Evolutionary conservation across 768 basidiomycete genomes (phyloP), one percentile per base, ranked within the genome.

Genomic region (Candolleomyces eurysporus): DNA sequence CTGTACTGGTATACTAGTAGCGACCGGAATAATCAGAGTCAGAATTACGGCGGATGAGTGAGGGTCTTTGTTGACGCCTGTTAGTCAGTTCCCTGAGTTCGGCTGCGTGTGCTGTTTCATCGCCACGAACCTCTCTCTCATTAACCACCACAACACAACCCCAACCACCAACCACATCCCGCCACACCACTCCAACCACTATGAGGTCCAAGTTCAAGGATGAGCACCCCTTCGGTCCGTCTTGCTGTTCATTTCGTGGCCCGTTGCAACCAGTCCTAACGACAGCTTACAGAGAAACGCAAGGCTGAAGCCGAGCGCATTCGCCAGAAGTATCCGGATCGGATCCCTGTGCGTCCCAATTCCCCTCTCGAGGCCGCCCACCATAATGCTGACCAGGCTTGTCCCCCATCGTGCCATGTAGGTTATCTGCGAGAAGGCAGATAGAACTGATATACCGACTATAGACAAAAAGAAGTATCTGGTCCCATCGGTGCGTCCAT

Each of bases 391-490:
- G 14, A 59, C 26, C 10, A 19, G 50, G 46, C 52, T 19, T 40
- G 46, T 62, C 62, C 46, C 62, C 56, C 63, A 64, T 68, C 61
- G 61, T 53, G 64, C 45, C 52, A 31, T 56, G 62, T 67, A 98
- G 96, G 96, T 99, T 60, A 99, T 99, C 77, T 99, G 97, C 78
- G 97, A 99, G 85, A 98, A 97, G 80, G 96, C 94, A 54, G 96
- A 98, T 81, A 86, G 91, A 70, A 96, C 95, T 59, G 97, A 99
- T 79, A 98, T 99, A 74, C 93, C 96, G 0, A 96, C 95, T 31
- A 98, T 99, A 73, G 97, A 99, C 84, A 99, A 99, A 92, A 98
- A 99, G 95, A 99, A 99, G 83, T 99, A 99, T 68, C 83, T 99
- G 57, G 97, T 99, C 10, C 97, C 97, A 48, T 96, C 95, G 59